Base-by-base conservation (phyloP, 768 basidiomycete species). In the Leccinum subtestaceum region DNA sequence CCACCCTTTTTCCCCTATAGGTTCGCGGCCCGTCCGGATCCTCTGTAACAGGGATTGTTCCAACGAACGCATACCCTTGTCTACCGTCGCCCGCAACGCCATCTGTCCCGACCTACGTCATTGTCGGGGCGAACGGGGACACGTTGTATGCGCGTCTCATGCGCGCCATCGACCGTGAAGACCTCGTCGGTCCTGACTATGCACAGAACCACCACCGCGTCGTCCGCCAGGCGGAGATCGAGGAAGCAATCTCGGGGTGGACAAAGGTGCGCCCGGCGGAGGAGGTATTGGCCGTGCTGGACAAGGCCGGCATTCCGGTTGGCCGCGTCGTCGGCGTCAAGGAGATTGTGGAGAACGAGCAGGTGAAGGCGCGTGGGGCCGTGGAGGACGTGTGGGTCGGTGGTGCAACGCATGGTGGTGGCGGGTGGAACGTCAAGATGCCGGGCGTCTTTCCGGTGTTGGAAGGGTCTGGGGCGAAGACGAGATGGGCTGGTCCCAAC, bases 121-220 rank as follows among this genome's bases (percentile, higher is more conserved):
- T 89, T 63, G 87, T 89, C 63, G 87, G 87, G 38, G 87, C 84
- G 27, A 89, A 89, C 63, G 85, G 85, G 0, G 88, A 89, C 69
- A 79, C 83, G 3, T 80, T 89, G 67, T 89, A 89, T 75, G 80
- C 74, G 58, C 82, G 85, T 4, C 76, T 88, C 59, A 90, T 89
- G 88, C 69, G 70, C 38, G 77, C 78, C 52, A 82, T 89, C 61
- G 78, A 74, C 12, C 83, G 87, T 2, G 63, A 77, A 2, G 88
- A 88, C 71, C 81, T 89, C 60, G 78, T 76, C 4, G 84, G 85
- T 1, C 77, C 84, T 5, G 61, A 67, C 10, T 86, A 82, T 62
- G 75, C 72, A 19, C 76, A 75, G 2, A 79, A 80, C 58, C 72
- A 74, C 27, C 72, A 76, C 47, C 79, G 79, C 17, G 78, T 81